A percentile compares a stretch with the other conserved stretches of the same genome.
Conservation (phyloP, 768 basidiomycete genomes). For the Pulveroboletus sp. region DNA sequence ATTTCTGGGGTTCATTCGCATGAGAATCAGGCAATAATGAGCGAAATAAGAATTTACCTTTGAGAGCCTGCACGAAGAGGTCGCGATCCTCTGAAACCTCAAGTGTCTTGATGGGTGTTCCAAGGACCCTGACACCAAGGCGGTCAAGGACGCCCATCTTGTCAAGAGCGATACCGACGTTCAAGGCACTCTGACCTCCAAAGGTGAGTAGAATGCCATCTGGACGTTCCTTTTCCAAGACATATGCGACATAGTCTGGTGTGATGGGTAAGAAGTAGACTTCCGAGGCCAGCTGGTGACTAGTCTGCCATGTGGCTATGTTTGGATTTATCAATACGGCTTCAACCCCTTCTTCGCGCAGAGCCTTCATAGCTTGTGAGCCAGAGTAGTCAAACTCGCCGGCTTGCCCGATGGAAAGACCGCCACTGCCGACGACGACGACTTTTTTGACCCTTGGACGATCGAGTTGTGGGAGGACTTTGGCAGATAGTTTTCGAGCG, state of each 20-base stretch:
- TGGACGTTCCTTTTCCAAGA: conserved; percentile 96
- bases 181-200: conserved; percentile 96
- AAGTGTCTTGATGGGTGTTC: conserved; percentile 91
- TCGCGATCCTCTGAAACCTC: conserved; percentile 98
- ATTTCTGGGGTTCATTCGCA: conserved; percentile 62
- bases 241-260: conserved; percentile 96
- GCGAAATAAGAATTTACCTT: conserved; percentile 53
- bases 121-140: conserved; percentile 88
- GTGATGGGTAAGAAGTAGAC: conserved; percentile 98
- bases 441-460: conserved; percentile 93
- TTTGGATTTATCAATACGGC: conserved; percentile 98
- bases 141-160: conserved; percentile 95
- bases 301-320: conserved; percentile 99
- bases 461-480: conserved; percentile 88
- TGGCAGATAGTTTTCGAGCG: conserved; percentile 89
- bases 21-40: conserved; percentile 1
- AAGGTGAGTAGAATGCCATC: conserved; percentile 98
- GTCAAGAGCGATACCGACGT: conserved; percentile 95
- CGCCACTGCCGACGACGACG: conserved; percentile 94
- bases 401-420: conserved; percentile 95
- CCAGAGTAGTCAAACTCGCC: conserved; percentile 99
- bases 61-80: conserved; percentile 92
- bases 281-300: conserved; percentile 93
- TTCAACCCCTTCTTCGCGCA: conserved; percentile 91
- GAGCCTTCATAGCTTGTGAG: conserved; percentile 97